Evolutionary conservation across 495 filamentous ascomycete genomes (phyloP), one percentile per base, ranked within the genome.

Genomic region (Opeltia flavorubescens): DNA sequence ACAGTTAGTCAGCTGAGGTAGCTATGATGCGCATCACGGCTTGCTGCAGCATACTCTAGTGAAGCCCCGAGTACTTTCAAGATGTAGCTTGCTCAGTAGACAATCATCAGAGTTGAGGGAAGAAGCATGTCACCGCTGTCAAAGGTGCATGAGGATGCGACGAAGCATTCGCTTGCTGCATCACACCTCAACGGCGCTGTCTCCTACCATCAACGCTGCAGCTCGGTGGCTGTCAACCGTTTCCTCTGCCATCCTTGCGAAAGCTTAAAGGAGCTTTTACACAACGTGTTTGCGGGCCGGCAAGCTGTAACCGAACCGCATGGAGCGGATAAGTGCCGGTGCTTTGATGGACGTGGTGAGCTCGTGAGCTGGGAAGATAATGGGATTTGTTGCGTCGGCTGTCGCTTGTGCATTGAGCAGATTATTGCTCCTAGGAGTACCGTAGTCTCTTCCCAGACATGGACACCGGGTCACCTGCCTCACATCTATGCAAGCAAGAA

Each of bases 351-450:
- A 28, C 15, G 12, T 11, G 42, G 42, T 18, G 42, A 44, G 25
- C 4, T 28, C 30, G 29, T 33, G 30, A 8, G 30, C 9, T 9
- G 26, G 8, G 8, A 23, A 9, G 40, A 40, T 40, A 6, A 29
- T 43, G 20, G 15, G n/a, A 17, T 39, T 27, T 46, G 15, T 30
- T 47, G 5, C 23, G 54, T 53, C 54, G 54, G 47, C 29, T 56
- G 15, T 56, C 54, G 54, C 50, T 25, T 56, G 29, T 15, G 7
- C 13, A n/a, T 26, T 11, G 26, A 44, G 42, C 25, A 44, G 15
- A 18, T 29, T 30, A 33, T 27, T 26, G 42, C 25, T 5, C 11
- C n/a, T 30, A 33, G 30, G 15, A n/a, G 15, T 33, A 9, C 9
- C 15, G 30, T 15, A 33, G 15, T 33, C 9, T 33, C 30, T 9